These are phyloP conservation scores for Hypoxylon sp. DNA, from an alignment of 2,329 filamentous ascomycete genomes.

Conservation along the genomic window DNA sequence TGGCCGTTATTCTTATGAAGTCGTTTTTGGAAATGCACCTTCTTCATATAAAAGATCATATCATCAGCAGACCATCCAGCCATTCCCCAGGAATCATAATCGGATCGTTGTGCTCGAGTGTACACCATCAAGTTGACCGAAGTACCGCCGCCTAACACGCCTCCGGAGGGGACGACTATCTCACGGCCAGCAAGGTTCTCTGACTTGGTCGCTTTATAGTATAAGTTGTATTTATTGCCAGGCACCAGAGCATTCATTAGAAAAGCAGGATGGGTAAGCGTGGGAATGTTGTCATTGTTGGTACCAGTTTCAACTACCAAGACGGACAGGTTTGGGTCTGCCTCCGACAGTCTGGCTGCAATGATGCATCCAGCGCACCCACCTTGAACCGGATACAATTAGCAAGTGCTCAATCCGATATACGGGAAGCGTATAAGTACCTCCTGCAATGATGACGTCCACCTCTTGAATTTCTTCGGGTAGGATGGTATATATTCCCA, in stretches of 20 bases:
- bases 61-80: constrained; percentile 52
- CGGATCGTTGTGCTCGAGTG: constrained; percentile 53
- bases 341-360: constrained; percentile 42
- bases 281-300: constrained; percentile 25
- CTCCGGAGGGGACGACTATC: constrained; percentile 43
- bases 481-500: constrained; percentile 37
- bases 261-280: constrained; percentile 9
- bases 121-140: constrained; percentile 64
- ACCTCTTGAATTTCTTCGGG: constrained; percentile 37
- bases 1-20: constrained; percentile 10
- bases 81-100: constrained; percentile 51
- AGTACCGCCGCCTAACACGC: constrained; percentile 68
- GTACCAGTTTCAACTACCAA: constrained; percentile 43
- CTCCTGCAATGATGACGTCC: constrained; percentile 43
- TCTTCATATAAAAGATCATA: constrained; percentile 52
- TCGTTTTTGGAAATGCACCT: constrained; percentile 58
- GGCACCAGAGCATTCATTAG: constrained; percentile 17
- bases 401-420: background rate
- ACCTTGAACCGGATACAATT: constrained; percentile 7
- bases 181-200: constrained; percentile 21
- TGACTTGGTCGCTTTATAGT: constrained; percentile 21
- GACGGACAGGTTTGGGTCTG: constrained; percentile 38
- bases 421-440: constrained; percentile 18
- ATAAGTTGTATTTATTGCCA: constrained; percentile 12
- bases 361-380: constrained; percentile 45